Evolutionary conservation across 2,329 filamentous ascomycete genomes (phyloP), one percentile per base, ranked within the genome.

Genomic region (Stachybotrys echinatus): DNA sequence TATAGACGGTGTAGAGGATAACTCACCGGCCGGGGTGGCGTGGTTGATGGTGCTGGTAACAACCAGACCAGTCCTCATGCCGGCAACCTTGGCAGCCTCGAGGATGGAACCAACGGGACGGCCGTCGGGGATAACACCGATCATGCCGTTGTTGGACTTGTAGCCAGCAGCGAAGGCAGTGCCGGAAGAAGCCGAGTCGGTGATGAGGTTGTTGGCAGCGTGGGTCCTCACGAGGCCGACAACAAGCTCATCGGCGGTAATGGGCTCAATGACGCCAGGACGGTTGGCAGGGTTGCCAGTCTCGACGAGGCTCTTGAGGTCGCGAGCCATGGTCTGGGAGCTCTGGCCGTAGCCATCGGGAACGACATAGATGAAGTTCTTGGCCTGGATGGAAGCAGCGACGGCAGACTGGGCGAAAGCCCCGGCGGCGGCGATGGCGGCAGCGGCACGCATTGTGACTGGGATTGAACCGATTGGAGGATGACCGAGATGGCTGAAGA

Each of bases 1-100:
- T 22, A n/a, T 20, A 14, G 23, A 23, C 19, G 12, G 3, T 45
- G 42, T 12, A 23, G 12, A 31, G 27, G 7, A 31, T 10, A n/a
- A 17, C 20, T 12, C 18, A 45, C 42, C 53, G 3, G 61, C 55
- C 42, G 53, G 60, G 20, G 56, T 65, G 42, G 53, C 60, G 43
- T 69, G 63, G 52, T 66, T 69, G 54, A 71, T 69, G 23, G 59
- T 63, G 5, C 58, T 65, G 5, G 68, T 70, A 3, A 68, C 67
- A 19, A 70, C 65, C 6, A 71, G 62, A 23, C 62, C 67, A 22
- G 67, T 70, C 54, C 62, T 62, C 48, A 61, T 65, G 12, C 68
- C 68, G 34, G 62, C 55, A 20, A 65, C 51, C 54, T 68, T 66
- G 12, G 67, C 68, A 14, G 66, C 65, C 54, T 71, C 68, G 22